Evolutionary conservation across 2,329 filamentous ascomycete genomes (phyloP), one percentile per base, ranked within the genome.

Genomic region (Aureobasidium sp.): DNA sequence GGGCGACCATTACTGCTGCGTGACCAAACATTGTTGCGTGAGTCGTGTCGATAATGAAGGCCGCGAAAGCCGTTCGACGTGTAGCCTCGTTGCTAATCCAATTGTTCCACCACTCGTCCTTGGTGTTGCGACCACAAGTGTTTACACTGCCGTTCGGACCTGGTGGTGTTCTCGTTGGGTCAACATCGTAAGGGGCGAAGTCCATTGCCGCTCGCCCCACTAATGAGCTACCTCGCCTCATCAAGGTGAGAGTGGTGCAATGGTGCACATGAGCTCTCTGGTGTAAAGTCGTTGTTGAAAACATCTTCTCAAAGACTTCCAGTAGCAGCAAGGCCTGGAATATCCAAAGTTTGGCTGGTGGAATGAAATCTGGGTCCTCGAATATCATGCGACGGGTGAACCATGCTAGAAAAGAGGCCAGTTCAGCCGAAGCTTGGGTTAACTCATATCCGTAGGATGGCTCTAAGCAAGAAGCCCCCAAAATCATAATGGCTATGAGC

Each of bases 11-110:
- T 48, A 95, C 91, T 0, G 91, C 93, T 3, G 92, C 94, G 74
- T 97, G 94, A 0, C 93, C 94, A 74, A 97, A 97, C 89, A 99
- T 97, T 32, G 91, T 96, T 1, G 92, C 91, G 73, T 99, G 94
- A 1, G 92, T 95, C 5, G 92, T 96, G 73, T 99, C 94, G 66
- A 97, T 87, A 47, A 97, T 86, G 71, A 97, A 97, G 0, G 94
- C 94, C 0, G 90, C 91, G 76, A 97, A 97, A 0, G 93, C 94
- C 3, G 89, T 90, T 63, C 94, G 85, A 34, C 91, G 83, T 0
- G 92, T 97, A 1, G 93, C 89, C 73, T 99, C 94, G 55, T 91
- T 91, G 13, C 88, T 92, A 69, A 97, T 94, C 94, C 94, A 97
- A 67, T 91, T 86, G 68, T 91, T 89, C 94, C 94, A 99, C 80